A percentile compares a stretch with the other conserved stretches of the same genome.
phyloP scores from a whole-genome alignment of 352 stramenopile genomes.

The Thalassiosira pacifica region DNA sequence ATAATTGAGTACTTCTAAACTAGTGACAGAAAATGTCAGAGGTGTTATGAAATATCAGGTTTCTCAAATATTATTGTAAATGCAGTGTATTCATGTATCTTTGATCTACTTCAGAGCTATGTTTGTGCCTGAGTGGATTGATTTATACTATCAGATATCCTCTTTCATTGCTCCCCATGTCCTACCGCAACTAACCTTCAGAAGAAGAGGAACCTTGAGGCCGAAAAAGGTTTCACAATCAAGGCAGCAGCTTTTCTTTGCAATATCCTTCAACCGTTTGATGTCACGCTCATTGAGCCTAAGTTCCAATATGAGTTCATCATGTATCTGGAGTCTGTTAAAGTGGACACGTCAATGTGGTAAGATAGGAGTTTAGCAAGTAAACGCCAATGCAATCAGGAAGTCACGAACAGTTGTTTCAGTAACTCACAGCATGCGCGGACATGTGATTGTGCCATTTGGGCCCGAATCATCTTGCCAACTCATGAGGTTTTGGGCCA shows the following conservation, averaged over 20 bases:
- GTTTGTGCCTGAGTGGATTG: too few relatives aligned
- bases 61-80: too few relatives aligned
- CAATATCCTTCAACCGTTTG: slow-evolving; percentile 49
- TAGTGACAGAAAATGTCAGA: too few relatives aligned
- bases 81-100: too few relatives aligned
- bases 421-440: slow-evolving; percentile 58
- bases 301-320: slow-evolving; percentile 77
- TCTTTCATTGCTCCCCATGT: slow-evolving; percentile 4
- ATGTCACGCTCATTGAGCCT: slow-evolving; percentile 51
- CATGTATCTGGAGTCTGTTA: slow-evolving; percentile 77
- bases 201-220: slow-evolving; percentile 56
- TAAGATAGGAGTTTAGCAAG: too few relatives aligned
- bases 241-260: slow-evolving; percentile 50
- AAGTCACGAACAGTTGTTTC: too few relatives aligned
- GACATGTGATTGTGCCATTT: slow-evolving; percentile 18
- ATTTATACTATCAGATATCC: too few relatives aligned
- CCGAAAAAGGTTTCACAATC: slow-evolving; percentile 49
- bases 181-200: slow-evolving; percentile 1
- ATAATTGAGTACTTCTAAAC: too few relatives aligned
- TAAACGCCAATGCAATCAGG: too few relatives aligned
- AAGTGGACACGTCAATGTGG: neutral
- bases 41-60: too few relatives aligned
- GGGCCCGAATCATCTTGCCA: too few relatives aligned
- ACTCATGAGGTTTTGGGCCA: slow-evolving; percentile 54
- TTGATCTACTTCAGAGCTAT: too few relatives aligned